phyloP scores from a whole-genome alignment of 2,329 filamentous ascomycete species.

The Calonectria multiphialidica region DNA sequence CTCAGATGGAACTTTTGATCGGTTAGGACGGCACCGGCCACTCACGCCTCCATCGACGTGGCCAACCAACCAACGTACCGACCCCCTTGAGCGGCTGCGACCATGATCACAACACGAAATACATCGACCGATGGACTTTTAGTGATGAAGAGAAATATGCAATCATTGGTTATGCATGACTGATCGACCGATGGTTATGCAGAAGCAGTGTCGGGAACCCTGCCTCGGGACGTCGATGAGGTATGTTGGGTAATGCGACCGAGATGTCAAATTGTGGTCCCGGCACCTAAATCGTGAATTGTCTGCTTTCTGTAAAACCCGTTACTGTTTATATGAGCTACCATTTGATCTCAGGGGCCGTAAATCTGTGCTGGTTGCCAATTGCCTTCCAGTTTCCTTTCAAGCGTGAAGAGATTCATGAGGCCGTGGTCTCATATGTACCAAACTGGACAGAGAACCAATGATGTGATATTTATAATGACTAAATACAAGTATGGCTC shows the following conservation, averaged over 20 bases:
- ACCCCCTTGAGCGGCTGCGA: constrained; percentile 2
- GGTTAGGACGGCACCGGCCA: constrained; percentile 16
- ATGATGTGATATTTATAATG: neutral
- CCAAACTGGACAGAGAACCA: neutral
- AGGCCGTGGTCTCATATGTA: neutral
- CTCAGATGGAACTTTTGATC: constrained; percentile 17
- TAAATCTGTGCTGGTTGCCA: neutral
- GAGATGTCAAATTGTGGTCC: neutral
- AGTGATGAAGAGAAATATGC: neutral
- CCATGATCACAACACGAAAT: neutral
- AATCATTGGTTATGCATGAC: constrained; percentile 6
- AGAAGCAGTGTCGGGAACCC: neutral
- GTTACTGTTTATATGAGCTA: too few relatives aligned
- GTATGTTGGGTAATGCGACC: neutral
- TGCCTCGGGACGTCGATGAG: neutral
- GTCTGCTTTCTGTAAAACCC: neutral
- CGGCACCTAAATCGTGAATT: neutral
- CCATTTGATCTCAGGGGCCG: neutral
- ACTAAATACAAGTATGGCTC: too few relatives aligned
- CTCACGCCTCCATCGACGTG: neutral
- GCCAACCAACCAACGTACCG: constrained; percentile 2
- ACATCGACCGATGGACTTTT: neutral
- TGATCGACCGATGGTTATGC: constrained; percentile 3
- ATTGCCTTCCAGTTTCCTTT: neutral
- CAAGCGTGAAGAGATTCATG: neutral